Base-by-base conservation (phyloP, 345 rosid genomes). In the Rhodomyrtus tomentosa region DNA sequence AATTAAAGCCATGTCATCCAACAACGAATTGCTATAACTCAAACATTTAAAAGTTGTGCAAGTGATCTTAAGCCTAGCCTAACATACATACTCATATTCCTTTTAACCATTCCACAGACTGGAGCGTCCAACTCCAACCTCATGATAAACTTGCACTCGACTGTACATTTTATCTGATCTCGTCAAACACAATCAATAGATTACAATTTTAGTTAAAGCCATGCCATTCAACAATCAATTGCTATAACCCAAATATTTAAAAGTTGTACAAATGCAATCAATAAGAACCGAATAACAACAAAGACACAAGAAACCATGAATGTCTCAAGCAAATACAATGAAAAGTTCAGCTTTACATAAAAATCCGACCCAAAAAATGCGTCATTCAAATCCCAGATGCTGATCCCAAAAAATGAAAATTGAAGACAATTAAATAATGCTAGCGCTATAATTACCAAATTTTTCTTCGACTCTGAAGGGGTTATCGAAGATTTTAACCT, bases 401-500 rank as follows among this genome's bases (percentile, higher is more conserved):
- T 27, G 25, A n/a, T 32, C 24, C 22, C 50, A 27, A 54, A 79
- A 12, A 50, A 49, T 49, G 58, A 18, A 62, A 81, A 15, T 72
- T 56, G 52, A 83, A 85, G 29, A 82, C 76, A 32, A 50, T 86
- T 38, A 72, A 58, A 42, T 36, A 53, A 27, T 38, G 55, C 24
- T 16, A 25, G 48, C 38, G n/a, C 24, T 54, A 16, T 24, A 85
- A 86, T 89, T 91, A 98, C 99, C 99, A 98, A 90, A 90, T 93
- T 95, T 88, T 94, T 98, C 96, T 89, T 93, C 51, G 98, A 95
- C 83, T 93, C 95, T 58, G 89, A 90, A 82, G 94, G 91, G 59
- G 94, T 89, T 76, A 89, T 50, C 3, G 96, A 92, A 40, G 95
- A 92, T 84, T 87, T 89, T 91, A 96, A 87, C 90, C 91, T 94